Evolutionary conservation across 163 green algal genomes (phyloP).

Genomic region (Volvox carteri): DNA sequence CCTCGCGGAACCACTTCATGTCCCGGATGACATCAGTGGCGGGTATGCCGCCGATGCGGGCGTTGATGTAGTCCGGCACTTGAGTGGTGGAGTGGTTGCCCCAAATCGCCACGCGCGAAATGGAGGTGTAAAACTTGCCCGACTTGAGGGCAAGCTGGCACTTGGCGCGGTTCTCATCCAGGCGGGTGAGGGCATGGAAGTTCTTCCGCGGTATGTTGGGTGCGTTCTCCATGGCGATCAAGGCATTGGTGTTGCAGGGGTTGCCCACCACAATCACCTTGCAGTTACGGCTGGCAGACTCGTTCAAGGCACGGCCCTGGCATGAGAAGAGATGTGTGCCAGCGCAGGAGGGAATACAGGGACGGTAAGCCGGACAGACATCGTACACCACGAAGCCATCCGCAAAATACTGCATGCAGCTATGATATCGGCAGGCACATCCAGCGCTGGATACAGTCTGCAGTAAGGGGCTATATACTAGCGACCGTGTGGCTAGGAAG

Average conservation of each 20-base stretch:
- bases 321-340: not conserved
- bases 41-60: constrained; percentile 85
- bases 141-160: constrained; percentile 92
- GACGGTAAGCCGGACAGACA: no score
- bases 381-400: no score
- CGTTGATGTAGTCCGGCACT: constrained; percentile 96
- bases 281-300: constrained; percentile 84
- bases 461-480: no score
- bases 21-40: constrained; percentile 89
- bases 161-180: constrained; percentile 97
- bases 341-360: not conserved
- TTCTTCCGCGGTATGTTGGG: constrained; percentile 76
- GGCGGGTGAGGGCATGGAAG: constrained; percentile 88
- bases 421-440: no score
- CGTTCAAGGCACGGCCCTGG: constrained; percentile 90
- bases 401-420: no score
- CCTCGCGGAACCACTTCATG: constrained; percentile 88
- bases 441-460: no score
- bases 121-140: constrained; percentile 91
- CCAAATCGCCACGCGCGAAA: constrained; percentile 90
- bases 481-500: no score
- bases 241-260: constrained; percentile 96
- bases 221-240: constrained; percentile 85
- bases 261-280: constrained; percentile 97
- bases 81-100: constrained; percentile 95